Base-by-base conservation (phyloP, 176 grass and related monocot genomes). In the Juncus effusus region DNA sequence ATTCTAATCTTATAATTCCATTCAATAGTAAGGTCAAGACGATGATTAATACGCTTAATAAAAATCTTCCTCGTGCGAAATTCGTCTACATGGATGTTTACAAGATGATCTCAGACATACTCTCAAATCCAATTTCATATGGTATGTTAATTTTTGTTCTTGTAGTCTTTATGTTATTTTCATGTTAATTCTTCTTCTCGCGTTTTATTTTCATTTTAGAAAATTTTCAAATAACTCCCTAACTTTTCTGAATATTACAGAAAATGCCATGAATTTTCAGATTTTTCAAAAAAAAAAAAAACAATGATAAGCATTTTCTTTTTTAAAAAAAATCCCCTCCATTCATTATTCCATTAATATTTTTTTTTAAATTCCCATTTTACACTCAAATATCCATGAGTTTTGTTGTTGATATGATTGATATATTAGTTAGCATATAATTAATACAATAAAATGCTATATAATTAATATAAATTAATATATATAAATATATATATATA, bases 51-150 rank as follows among this genome's bases (percentile, higher is more conserved):
- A 78, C 40, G 4, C 87, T 96, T 37, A 91, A 96, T 38, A 6
- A 37, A 38, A 83, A 88, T 65, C 79, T 87, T 0, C 92, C 85
- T 0, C 70, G 11, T 4, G 79, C 87, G 57, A 96, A 75, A 76
- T 79, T 96, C 72, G 83, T 96, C 60, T 96, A 86, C 79, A 78
- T 96, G 58, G 87, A 96, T 78, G 85, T 76, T 41, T 91, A 81
- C 66, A 71, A 42, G 61, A 91, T 96, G 92, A 85, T 91, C 79
- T 68, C 69, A 3, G 79, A 91, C 59, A 64, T 96, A 55, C 87
- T 96, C 7, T 53, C 61, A 56, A 83, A 40, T 76, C 92, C 92
- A 0, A 67, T 19, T 44, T 75, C 74, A 41, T 91, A 96, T 70
- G 92, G 90, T 91, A 62, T 45, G 42, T 77, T 47, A 47, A 28